Evolutionary conservation across 2,329 filamentous ascomycete species (phyloP), one percentile per base, ranked within the genome.

Genomic region (Alternaria panax): DNA sequence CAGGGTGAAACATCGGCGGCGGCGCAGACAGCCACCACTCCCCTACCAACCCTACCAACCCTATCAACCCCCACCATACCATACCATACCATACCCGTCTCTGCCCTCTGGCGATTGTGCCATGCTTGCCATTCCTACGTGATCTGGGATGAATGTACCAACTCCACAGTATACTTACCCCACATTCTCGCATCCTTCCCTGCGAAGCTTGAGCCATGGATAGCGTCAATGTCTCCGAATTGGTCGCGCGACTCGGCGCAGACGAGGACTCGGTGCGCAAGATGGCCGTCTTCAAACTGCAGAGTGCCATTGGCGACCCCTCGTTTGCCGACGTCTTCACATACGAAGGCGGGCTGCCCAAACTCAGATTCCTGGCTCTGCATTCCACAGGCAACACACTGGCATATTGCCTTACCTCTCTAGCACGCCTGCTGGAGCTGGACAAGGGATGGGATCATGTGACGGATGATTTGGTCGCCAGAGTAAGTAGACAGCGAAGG

Each of bases 231-330:
- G 80, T 88, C 61, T 78, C 84, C 47, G 85, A 87, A 66, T 79
- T 88, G 66, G 84, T 89, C 60, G 81, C 84, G 63, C 83, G 86
- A 52, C 80, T 90, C 59, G 82, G 84, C 43, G 86, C 85, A 67
- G 84, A 87, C 57, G 86, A 97, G 80, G 95, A 99, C 84, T 93
- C 92, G 57, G 90, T 92, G 69, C 92, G 93, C 74, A 99, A 99
- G 80, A 97, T 98, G 92, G 95, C 95, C 61, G 95, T 96, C 62
- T 99, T 99, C 86, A 97, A 97, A 82, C 88, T 99, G 66, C 95
- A 99, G 80, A 90, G 87, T 65, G 93, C 92, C 63, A 97, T 99
- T 79, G 94, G 93, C 76, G 95, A 99, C 80, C 94, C 94, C 25
- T 91, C 93, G 51, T 98, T 98, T 78, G 95, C 95, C 72, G 95